A percentile compares a stretch with the other conserved stretches of the same genome.
Evolutionary conservation across 768 basidiomycete species (phyloP).

Genomic region (Boletus vinaceobasis): DNA sequence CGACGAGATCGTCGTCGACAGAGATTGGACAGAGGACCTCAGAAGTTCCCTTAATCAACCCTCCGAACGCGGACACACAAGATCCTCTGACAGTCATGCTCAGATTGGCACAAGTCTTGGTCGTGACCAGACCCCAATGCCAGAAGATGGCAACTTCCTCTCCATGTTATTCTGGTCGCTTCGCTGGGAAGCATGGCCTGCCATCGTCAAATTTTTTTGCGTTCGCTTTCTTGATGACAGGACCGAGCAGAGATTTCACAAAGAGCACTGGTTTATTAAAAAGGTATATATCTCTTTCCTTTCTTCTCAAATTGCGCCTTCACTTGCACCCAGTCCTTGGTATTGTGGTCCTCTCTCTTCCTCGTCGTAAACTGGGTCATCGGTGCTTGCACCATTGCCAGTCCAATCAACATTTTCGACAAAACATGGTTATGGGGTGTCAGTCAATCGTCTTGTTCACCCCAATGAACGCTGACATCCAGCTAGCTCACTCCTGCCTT

Average conservation of each 20-base stretch:
- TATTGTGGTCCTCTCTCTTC: slow-evolving; percentile 62
- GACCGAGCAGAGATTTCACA: slow-evolving; percentile 46
- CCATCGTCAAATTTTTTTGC: slow-evolving; percentile 53
- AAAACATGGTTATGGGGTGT: slow-evolving; percentile 60
- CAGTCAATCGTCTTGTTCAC: slow-evolving; percentile 23
- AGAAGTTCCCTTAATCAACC: slow-evolving; percentile 52
- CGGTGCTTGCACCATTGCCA: slow-evolving; percentile 49
- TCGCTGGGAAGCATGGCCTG: slow-evolving; percentile 59
- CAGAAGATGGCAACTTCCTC: slow-evolving; percentile 36
- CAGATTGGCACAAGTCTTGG: slow-evolving; percentile 35
- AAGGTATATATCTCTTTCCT: slow-evolving; percentile 38
- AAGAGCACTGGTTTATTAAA: slow-evolving; percentile 72
- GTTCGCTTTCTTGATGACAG: slow-evolving; percentile 59
- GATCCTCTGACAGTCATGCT: slow-evolving; percentile 44
- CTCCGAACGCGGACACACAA: slow-evolving; percentile 49
- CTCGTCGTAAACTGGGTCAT: slow-evolving; percentile 69
- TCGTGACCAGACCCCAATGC: slow-evolving; percentile 33
- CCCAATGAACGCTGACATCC: not conserved
- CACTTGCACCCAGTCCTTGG: slow-evolving; percentile 40
- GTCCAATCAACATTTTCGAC: slow-evolving; percentile 46
- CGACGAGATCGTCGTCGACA: slow-evolving; percentile 75
- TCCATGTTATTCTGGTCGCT: slow-evolving; percentile 38
- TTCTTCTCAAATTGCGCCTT: not conserved
- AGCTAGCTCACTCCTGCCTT: slow-evolving; percentile 52
- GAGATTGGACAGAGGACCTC: slow-evolving; percentile 60